Conservation (phyloP, 1,284 basidiomycete species). For the Phlebopus sp. region DNA sequence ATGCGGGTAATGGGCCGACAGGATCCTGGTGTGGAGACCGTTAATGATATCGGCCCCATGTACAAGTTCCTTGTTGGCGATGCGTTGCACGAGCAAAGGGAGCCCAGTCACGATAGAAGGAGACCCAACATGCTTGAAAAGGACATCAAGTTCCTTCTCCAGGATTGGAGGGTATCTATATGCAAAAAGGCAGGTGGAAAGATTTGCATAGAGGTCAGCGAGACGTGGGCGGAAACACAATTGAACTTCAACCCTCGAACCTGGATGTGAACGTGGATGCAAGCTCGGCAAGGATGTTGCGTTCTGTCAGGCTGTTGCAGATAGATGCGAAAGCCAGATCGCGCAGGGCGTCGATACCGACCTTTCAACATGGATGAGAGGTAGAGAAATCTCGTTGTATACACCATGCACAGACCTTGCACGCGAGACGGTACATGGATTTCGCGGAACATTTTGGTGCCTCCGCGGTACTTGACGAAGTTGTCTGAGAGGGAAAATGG, state of each 20-base stretch:
- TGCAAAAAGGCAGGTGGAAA: too few species aligned
- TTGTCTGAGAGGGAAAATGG: not conserved
- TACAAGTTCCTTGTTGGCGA: slow-evolving; percentile 20
- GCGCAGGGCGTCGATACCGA: slow-evolving; percentile 21
- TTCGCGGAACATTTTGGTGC: too few species aligned
- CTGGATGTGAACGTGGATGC: slow-evolving; percentile 18
- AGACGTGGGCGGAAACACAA: too few species aligned
- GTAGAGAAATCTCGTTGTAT: too few species aligned
- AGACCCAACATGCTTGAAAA: slow-evolving; percentile 23
- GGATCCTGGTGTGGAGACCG: slow-evolving; percentile 22
- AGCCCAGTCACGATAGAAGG: slow-evolving; percentile 12
- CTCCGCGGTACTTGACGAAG: too few species aligned
- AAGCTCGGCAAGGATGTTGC: slow-evolving; percentile 24
- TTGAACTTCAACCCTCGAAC: slow-evolving; percentile 9
- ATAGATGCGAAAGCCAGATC: slow-evolving; percentile 19
- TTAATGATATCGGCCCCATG: slow-evolving; percentile 24
- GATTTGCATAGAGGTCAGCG: not conserved
- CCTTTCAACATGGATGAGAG: slow-evolving; percentile 6
- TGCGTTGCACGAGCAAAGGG: slow-evolving; percentile 11
- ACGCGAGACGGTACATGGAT: too few species aligned
- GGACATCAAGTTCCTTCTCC: slow-evolving; percentile 25
- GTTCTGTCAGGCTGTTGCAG: slow-evolving; percentile 18
- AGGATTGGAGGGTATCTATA: slow-evolving; percentile 19
- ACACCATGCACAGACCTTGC: too few species aligned
- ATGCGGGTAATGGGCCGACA: slow-evolving; percentile 9